Conservation (phyloP, 2,329 filamentous ascomycete species). For the Penicillium sclerotiorum region DNA sequence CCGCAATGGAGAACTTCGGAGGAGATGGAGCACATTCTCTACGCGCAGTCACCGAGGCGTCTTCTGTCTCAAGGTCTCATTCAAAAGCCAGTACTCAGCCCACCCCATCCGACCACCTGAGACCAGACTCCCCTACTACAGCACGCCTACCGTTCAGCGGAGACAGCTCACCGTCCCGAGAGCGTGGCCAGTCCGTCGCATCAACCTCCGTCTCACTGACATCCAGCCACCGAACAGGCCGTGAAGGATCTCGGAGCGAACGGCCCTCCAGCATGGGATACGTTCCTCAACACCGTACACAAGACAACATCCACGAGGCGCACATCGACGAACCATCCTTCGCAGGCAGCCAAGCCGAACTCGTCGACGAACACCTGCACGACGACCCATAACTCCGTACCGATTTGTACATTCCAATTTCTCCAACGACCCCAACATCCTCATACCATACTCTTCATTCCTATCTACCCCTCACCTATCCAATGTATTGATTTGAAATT, state of each 20-base stretch:
- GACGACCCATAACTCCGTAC: conserved; percentile 11
- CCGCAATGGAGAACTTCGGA: conserved; percentile 28
- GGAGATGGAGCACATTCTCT: conserved; percentile 18
- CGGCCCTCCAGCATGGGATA: conserved; percentile 55
- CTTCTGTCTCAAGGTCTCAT: conserved; percentile 16
- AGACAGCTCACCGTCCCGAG: conserved; percentile 38
- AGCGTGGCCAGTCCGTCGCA: conserved; percentile 39
- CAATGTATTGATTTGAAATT: conserved; percentile 7
- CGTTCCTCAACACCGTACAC: conserved; percentile 52
- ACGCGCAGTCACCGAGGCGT: conserved; percentile 23
- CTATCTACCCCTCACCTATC: conserved; percentile 3
- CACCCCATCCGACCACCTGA: conserved; percentile 23
- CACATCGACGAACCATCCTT: conserved; percentile 41
- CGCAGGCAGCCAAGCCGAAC: conserved; percentile 47
- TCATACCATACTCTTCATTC: background rate
- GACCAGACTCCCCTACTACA: conserved; percentile 30
- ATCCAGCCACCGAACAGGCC: conserved; percentile 37
- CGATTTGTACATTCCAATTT: background rate
- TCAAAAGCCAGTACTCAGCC: conserved; percentile 12
- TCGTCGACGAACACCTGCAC: conserved; percentile 41
- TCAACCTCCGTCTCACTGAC: conserved; percentile 41
- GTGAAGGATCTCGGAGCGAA: conserved; percentile 30
- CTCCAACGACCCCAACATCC: background rate
- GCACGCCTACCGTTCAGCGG: conserved; percentile 48
- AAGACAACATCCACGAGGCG: conserved; percentile 51